These are phyloP conservation scores for Fomitopsis pinicola DNA, from an alignment of 1,284 basidiomycete species.

Conservation along the genomic window DNA sequence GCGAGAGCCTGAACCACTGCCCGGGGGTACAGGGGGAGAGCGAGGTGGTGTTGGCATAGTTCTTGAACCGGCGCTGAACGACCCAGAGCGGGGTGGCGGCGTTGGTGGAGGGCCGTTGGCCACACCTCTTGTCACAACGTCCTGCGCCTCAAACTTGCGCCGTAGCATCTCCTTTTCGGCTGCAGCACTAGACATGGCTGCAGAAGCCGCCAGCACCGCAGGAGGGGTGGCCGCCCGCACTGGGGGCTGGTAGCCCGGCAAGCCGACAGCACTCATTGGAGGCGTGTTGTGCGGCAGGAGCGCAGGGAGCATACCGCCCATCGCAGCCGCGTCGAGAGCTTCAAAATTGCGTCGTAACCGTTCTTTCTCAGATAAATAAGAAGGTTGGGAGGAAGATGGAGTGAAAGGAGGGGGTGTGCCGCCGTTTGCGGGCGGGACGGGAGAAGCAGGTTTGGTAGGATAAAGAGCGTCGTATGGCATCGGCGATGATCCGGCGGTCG, in stretches of 20 bases:
- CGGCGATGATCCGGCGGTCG: slow-evolving; percentile 18
- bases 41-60: slow-evolving; percentile 24
- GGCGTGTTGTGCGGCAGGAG: slow-evolving; percentile 5
- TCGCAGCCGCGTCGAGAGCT: slow-evolving; percentile 52
- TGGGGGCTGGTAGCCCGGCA: background rate
- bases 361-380: slow-evolving; percentile 41
- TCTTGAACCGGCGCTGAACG: slow-evolving; percentile 29
- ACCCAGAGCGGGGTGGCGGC: slow-evolving; percentile 23
- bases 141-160: background rate
- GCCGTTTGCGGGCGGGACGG: slow-evolving; percentile 7
- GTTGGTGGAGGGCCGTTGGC: slow-evolving; percentile 10
- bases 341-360: slow-evolving; percentile 52
- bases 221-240: slow-evolving; percentile 2
- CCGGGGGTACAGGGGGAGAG: slow-evolving; percentile 28
- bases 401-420: slow-evolving; percentile 22
- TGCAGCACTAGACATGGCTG: slow-evolving; percentile 22
- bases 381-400: slow-evolving; percentile 17
- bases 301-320: slow-evolving; percentile 19
- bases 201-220: slow-evolving; percentile 13
- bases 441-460: slow-evolving; percentile 27
- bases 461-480: slow-evolving; percentile 58
- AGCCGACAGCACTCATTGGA: background rate
- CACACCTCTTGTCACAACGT: background rate
- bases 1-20: slow-evolving; percentile 23
- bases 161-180: slow-evolving; percentile 51